Evolutionary conservation across 306 rosid genomes (phyloP), one percentile per base, ranked within the genome.

Genomic region (Oxytropis ochrocephala): DNA sequence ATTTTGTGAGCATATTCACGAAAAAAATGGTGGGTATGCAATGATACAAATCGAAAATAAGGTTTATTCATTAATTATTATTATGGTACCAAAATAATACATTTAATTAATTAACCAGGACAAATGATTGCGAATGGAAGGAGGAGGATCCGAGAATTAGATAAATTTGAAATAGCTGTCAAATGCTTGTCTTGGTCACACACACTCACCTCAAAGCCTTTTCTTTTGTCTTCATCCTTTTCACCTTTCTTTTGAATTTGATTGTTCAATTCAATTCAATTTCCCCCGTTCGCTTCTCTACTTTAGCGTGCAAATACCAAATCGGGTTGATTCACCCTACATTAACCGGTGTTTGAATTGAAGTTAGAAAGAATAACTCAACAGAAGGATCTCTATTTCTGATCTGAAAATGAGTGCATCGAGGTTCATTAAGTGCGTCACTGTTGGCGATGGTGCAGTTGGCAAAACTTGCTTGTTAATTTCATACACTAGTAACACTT

Each of bases 401-500:
- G 71, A 63, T 75, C 69, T 67, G 61, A 69, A 77, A 62, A 91
- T 91, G 97, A 91, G 97, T 54, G 91, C 88, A 6, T 88, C 96
- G 13, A 91, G 93, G 85, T 91, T 85, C 91, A 85, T 91, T 2
- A 91, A 91, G 91, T 91, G 97, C 75, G 97, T 91, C 53, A 88
- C 97, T 0, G 97, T 91, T 62, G 97, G 97, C 4, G 97, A 91
- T 35, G 97, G 96, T 8, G 97, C 97, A 7, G 96, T 91, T 29
- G 96, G 97, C 68, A 91, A 91, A 82, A 91, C 93, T 69, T 88
- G 93, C 82, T 76, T 91, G 89, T 77, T 91, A 83, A 91, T 88
- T 72, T 91, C 97, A 9, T 91, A 88, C 76, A 88, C 96, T 75
- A 86, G 93, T 85, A 88, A 91, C 59, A 86, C 93, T 19, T 91